A percentile compares a stretch with the other conserved stretches of the same genome.
phyloP scores from a whole-genome alignment of 208 protist genomes.

The Acanthamoeba castellanii region DNA sequence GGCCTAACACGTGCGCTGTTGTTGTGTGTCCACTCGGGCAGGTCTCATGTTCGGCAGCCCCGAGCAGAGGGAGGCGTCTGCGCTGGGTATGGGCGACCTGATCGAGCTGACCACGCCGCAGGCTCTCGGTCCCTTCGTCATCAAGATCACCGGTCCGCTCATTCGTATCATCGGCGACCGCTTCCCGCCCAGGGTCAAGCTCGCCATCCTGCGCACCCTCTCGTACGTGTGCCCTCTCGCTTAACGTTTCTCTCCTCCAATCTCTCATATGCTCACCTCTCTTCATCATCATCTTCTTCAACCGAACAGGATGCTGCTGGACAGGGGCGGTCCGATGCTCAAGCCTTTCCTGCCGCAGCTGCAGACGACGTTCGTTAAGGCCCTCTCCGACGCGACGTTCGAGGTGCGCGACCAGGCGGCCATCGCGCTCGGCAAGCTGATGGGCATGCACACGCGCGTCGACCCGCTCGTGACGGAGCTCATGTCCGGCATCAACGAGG shows the following conservation, averaged over 20 bases:
- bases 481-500: slow-evolving; percentile 66
- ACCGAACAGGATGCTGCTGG: slow-evolving; percentile 81
- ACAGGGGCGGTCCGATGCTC: slow-evolving; percentile 83
- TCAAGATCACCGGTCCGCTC: slow-evolving; percentile 91
- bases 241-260: background rate
- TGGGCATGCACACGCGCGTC: slow-evolving; percentile 80
- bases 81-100: slow-evolving; percentile 78
- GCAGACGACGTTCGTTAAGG: slow-evolving; percentile 91
- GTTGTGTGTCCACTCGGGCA: background rate
- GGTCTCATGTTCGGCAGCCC: slow-evolving; percentile 72
- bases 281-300: background rate
- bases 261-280: background rate
- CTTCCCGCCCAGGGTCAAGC: slow-evolving; percentile 91
- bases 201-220: slow-evolving; percentile 89
- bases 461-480: slow-evolving; percentile 83
- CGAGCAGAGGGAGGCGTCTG: slow-evolving; percentile 70
- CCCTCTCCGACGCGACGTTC: slow-evolving; percentile 83
- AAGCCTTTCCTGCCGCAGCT: slow-evolving; percentile 93
- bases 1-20: background rate
- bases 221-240: background rate
- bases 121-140: slow-evolving; percentile 88
- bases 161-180: slow-evolving; percentile 93
- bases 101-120: slow-evolving; percentile 85
- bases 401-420: slow-evolving; percentile 83
- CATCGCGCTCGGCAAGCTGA: slow-evolving; percentile 84